Conservation (phyloP, 2,329 filamentous ascomycete species). For the Phialocephala sp. region DNA sequence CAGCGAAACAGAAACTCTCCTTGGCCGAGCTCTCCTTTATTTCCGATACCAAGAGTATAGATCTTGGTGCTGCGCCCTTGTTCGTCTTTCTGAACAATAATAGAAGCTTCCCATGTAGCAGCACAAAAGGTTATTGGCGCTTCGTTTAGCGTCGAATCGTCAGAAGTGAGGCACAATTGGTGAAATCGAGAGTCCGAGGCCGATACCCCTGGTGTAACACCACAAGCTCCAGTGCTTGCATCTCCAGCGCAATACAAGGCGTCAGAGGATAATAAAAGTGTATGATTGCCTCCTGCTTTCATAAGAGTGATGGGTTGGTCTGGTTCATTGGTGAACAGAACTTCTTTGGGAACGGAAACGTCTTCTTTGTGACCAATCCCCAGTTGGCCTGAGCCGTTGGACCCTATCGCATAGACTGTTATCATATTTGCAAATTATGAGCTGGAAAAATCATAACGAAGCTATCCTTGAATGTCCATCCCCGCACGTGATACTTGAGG, state of each 20-base stretch:
- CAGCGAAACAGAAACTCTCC: conserved; percentile 58
- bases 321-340: conserved; percentile 55
- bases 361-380: conserved; percentile 75
- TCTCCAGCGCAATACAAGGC: conserved; percentile 71
- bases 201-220: conserved; percentile 37
- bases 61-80: conserved; percentile 54
- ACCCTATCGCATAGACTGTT: conserved; percentile 72
- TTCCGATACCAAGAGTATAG: conserved; percentile 68
- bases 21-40: conserved; percentile 75
- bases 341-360: conserved; percentile 68
- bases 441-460: neutral
- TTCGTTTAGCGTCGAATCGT: conserved; percentile 39
- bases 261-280: conserved; percentile 70
- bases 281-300: conserved; percentile 83
- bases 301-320: conserved; percentile 45
- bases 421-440: conserved; percentile 48
- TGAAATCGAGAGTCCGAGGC: conserved; percentile 29
- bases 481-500: neutral
- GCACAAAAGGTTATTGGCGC: conserved; percentile 54
- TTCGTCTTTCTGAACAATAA: conserved; percentile 60
- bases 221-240: conserved; percentile 59
- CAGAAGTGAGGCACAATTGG: conserved; percentile 28
- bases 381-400: conserved; percentile 78
- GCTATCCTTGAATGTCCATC: neutral
- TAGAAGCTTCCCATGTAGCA: conserved; percentile 80